Evolutionary conservation across 306 rosid genomes (phyloP).

Genomic region (Cyclanthera cordifolia): DNA sequence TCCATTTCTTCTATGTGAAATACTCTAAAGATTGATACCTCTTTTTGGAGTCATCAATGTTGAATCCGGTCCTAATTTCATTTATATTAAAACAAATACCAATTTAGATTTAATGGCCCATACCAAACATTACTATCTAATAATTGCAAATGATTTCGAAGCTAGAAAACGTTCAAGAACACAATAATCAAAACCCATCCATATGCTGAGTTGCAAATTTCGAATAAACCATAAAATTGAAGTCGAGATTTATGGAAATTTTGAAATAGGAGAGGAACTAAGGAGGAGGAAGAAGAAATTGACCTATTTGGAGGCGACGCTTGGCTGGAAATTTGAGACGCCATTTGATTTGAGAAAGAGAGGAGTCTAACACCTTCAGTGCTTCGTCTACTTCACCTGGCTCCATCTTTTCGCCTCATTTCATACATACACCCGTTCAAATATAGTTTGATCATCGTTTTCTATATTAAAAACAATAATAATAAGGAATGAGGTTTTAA

Average conservation of each 20-base stretch:
- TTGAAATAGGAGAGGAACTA: too few relatives aligned
- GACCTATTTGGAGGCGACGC: constrained; percentile 60
- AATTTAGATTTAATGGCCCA: too few relatives aligned
- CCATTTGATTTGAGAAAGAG: constrained; percentile 58
- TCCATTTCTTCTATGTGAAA: too few relatives aligned
- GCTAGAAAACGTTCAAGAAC: background rate
- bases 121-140: too few relatives aligned
- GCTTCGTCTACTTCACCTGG: constrained; percentile 35
- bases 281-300: background rate
- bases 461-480: too few relatives aligned
- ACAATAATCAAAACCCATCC: background rate
- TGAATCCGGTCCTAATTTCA: too few relatives aligned
- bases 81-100: too few relatives aligned
- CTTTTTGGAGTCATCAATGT: too few relatives aligned
- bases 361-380: constrained; percentile 32
- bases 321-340: constrained; percentile 58
- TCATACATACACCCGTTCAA: background rate
- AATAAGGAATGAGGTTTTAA: too few relatives aligned
- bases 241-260: background rate
- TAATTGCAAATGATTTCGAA: background rate
- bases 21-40: too few relatives aligned
- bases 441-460: background rate
- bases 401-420: constrained; percentile 19
- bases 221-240: background rate
- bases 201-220: background rate